These are phyloP conservation scores for Hamigera avellanea DNA, from an alignment of 495 filamentous ascomycete species.

Conservation along the genomic window DNA sequence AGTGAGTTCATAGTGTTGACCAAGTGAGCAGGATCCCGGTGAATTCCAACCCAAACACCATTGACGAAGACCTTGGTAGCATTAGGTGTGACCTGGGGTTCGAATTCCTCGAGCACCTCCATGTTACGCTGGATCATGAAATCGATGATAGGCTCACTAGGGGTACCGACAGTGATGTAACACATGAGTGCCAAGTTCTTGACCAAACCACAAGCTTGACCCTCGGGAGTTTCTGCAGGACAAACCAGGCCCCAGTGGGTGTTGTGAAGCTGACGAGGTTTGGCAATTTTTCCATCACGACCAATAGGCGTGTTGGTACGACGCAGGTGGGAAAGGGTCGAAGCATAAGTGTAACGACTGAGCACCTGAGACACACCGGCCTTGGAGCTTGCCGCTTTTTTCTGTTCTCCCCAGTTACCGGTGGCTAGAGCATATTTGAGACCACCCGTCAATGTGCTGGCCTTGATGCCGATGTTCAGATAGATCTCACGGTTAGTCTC, in stretches of 20 bases:
- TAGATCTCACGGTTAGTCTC: slow-evolving; percentile 82
- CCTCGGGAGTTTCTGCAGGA: slow-evolving; percentile 95
- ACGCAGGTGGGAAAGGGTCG: slow-evolving; percentile 89
- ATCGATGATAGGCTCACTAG: slow-evolving; percentile 78
- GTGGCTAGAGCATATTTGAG: slow-evolving; percentile 97
- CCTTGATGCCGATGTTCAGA: slow-evolving; percentile 79
- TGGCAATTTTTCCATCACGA: slow-evolving; percentile 95
- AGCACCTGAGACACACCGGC: slow-evolving; percentile 97
- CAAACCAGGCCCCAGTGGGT: slow-evolving; percentile 98
- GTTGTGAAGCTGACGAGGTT: slow-evolving; percentile 95
- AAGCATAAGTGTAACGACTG: slow-evolving; percentile 95
- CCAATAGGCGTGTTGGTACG: slow-evolving; percentile 97
- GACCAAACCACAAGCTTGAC: slow-evolving; percentile 94
- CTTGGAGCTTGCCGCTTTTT: slow-evolving; percentile 87
- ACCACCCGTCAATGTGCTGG: slow-evolving; percentile 80
- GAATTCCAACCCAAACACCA: slow-evolving; percentile 88
- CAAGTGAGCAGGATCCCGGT: slow-evolving; percentile 70
- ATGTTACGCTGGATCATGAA: slow-evolving; percentile 92
- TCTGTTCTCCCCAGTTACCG: slow-evolving; percentile 98
- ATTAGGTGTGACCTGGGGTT: slow-evolving; percentile 74
- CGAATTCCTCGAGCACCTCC: slow-evolving; percentile 94
- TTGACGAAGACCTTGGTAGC: slow-evolving; percentile 98
- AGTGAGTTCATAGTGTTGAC: slow-evolving; percentile 67
- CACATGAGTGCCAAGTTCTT: slow-evolving; percentile 99
- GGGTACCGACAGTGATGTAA: slow-evolving; percentile 87